These are phyloP conservation scores for Hypoxylon sp. DNA, from an alignment of 2,329 filamentous ascomycete species.

Conservation along the genomic window DNA sequence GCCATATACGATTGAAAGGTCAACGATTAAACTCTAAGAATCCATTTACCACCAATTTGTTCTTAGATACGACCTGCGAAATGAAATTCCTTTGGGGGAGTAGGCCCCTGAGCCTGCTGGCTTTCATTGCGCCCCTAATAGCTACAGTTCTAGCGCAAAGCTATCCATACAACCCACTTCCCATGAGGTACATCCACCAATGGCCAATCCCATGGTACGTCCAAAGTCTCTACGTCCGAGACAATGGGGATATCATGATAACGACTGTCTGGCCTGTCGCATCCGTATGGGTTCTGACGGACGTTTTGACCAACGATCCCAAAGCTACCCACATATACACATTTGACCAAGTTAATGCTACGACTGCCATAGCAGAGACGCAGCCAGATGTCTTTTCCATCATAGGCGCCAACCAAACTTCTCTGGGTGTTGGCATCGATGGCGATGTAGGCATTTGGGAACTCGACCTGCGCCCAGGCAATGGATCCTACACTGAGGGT, in stretches of 20 bases:
- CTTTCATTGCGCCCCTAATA: constrained; percentile 3
- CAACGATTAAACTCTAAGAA: neutral
- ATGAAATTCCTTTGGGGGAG: neutral
- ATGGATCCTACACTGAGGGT: constrained; percentile 12
- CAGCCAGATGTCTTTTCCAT: constrained; percentile 8
- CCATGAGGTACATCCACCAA: constrained; percentile 10
- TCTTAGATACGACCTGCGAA: neutral
- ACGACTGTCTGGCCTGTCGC: constrained; percentile 12
- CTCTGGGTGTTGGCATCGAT: constrained; percentile 7
- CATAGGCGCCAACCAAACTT: constrained; percentile 13
- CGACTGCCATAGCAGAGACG: constrained; percentile 7
- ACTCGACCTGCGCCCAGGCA: constrained; percentile 9
- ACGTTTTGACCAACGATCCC: constrained; percentile 11
- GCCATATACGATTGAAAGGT: neutral
- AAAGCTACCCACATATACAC: constrained; percentile 12
- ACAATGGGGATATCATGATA: constrained; percentile 11
- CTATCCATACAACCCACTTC: constrained; percentile 9
- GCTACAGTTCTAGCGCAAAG: constrained; percentile 1
- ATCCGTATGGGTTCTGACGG: constrained; percentile 12
- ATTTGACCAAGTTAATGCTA: constrained; percentile 10
- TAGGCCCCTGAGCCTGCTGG: constrained; percentile 8
- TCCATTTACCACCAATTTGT: neutral
- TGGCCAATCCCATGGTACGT: constrained; percentile 10
- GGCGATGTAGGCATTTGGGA: constrained; percentile 10
- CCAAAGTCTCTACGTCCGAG: constrained; percentile 9